These are phyloP conservation scores for Oryza glumipatula DNA, from an alignment of 176 grass and related monocot genomes.

Conservation along the genomic window DNA sequence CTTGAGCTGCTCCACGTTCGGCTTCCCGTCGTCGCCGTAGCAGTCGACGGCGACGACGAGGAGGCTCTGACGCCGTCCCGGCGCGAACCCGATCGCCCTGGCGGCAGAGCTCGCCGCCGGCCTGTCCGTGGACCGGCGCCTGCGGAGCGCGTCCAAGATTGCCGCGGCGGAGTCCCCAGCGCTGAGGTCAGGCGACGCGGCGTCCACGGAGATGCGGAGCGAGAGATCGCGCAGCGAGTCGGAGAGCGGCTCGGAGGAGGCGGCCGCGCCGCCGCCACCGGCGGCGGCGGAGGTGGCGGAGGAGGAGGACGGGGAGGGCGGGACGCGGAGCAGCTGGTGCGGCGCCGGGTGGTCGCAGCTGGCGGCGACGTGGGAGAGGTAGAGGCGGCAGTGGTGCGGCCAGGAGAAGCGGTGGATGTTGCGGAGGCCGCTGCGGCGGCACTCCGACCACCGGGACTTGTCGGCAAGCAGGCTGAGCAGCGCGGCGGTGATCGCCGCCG, in stretches of 20 bases:
- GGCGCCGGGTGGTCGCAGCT: slow-evolving; percentile 49
- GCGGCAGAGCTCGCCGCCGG: background rate
- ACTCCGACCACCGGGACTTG: slow-evolving; percentile 80
- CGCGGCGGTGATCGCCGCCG: slow-evolving; percentile 60
- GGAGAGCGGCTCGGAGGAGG: slow-evolving; percentile 51
- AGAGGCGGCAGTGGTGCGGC: slow-evolving; percentile 94
- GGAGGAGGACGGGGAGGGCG: slow-evolving; percentile 7
- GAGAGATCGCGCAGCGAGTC: slow-evolving; percentile 89
- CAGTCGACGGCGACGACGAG: slow-evolving; percentile 67
- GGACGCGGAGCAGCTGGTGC: slow-evolving; percentile 49
- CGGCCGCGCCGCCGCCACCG: background rate
- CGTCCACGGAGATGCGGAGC: slow-evolving; percentile 69
- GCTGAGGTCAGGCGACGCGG: slow-evolving; percentile 15
- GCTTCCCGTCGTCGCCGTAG: slow-evolving; percentile 51
- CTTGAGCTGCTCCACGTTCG: slow-evolving; percentile 43
- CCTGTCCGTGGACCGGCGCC: slow-evolving; percentile 22
- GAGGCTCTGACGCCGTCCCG: slow-evolving; percentile 53
- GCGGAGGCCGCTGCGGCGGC: slow-evolving; percentile 83
- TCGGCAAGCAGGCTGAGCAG: slow-evolving; percentile 77
- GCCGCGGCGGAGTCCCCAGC: slow-evolving; percentile 47
- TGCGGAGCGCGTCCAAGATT: slow-evolving; percentile 70
- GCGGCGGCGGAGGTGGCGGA: background rate
- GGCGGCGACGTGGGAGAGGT: slow-evolving; percentile 76
- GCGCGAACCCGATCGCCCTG: slow-evolving; percentile 26
- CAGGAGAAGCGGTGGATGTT: slow-evolving; percentile 98